Evolutionary conservation across 108 stramenopile species (phyloP).

Genomic region (Discostella stelligeroides): DNA sequence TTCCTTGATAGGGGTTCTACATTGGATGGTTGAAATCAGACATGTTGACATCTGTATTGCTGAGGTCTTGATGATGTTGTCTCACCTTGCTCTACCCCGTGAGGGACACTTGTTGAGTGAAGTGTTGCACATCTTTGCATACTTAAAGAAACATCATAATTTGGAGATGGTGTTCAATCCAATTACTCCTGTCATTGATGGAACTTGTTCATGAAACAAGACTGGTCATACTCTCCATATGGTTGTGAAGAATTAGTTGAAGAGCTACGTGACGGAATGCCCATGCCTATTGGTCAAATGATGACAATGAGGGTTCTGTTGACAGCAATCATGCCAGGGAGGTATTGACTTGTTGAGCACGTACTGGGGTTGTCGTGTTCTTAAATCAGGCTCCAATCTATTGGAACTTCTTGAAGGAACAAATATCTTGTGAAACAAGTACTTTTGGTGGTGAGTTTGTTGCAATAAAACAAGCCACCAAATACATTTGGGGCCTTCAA

Average conservation of each 20-base stretch:
- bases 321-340: no score
- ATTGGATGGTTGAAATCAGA: no score
- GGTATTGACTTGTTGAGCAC: slow-evolving; percentile 50
- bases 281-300: no score
- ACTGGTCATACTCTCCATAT: no score
- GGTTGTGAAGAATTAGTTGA: no score
- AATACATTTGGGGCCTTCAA: no score
- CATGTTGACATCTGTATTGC: slow-evolving; percentile 24
- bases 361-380: slow-evolving; percentile 47
- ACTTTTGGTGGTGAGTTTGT: slow-evolving; percentile 56
- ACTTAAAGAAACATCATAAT: not conserved
- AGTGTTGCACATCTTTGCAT: no score
- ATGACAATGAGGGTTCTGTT: no score
- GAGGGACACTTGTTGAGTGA: slow-evolving; percentile 57
- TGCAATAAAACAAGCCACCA: slow-evolving; percentile 57
- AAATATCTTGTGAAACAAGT: slow-evolving; percentile 62
- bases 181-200: not conserved
- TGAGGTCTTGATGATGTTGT: slow-evolving; percentile 51
- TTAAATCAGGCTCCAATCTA: no score
- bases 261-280: no score
- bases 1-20: slow-evolving; percentile 30
- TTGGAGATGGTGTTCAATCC: slow-evolving; percentile 13
- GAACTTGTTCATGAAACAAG: slow-evolving; percentile 24
- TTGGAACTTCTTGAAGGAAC: slow-evolving; percentile 55
- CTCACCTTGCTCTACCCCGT: slow-evolving; percentile 43